Percentiles rank a stretch among this genome's conserved stretches.
Conservation (phyloP, 2,329 filamentous ascomycete genomes). For the Colletotrichum abscissum region DNA sequence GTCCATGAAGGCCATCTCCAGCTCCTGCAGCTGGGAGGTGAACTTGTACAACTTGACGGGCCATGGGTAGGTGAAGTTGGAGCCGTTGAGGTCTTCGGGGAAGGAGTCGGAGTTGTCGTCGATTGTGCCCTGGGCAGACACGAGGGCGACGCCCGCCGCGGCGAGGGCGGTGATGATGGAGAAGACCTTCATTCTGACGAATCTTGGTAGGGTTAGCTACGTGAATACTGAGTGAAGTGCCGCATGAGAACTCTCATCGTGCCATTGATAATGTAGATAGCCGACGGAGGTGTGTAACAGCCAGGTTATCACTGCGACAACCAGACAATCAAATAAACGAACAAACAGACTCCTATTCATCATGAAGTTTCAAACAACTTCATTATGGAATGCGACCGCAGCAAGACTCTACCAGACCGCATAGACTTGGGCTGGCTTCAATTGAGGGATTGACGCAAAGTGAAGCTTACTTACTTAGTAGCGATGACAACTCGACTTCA, state of each 20-base stretch:
- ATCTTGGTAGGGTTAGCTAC: not conserved
- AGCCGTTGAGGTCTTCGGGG: slow-evolving; percentile 57
- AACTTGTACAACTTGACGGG: slow-evolving; percentile 61
- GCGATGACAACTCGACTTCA: slow-evolving; percentile 7
- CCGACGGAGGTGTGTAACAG: not conserved
- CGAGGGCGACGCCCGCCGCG: slow-evolving; percentile 35
- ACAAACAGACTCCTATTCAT: not conserved
- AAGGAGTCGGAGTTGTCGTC: slow-evolving; percentile 50
- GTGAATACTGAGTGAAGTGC: not conserved
- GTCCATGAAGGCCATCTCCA: slow-evolving; percentile 69
- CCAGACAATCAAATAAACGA: not conserved
- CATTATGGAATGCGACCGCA: not conserved
- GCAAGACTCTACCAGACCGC: not conserved
- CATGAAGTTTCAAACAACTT: not conserved
- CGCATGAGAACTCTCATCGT: not conserved
- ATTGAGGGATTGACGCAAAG: not conserved
- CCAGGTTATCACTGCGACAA: too few species aligned
- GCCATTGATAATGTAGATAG: not conserved
- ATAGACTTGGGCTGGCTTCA: not conserved
- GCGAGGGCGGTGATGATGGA: slow-evolving; percentile 29
- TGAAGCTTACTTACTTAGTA: slow-evolving; percentile 11
- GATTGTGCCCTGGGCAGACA: slow-evolving; percentile 42
- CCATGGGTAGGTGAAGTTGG: slow-evolving; percentile 64
- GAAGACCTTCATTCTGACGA: slow-evolving; percentile 37
- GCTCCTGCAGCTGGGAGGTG: slow-evolving; percentile 56